phyloP scores from a whole-genome alignment of 164 flowering plant genomes.

The Stephania cephalantha region DNA sequence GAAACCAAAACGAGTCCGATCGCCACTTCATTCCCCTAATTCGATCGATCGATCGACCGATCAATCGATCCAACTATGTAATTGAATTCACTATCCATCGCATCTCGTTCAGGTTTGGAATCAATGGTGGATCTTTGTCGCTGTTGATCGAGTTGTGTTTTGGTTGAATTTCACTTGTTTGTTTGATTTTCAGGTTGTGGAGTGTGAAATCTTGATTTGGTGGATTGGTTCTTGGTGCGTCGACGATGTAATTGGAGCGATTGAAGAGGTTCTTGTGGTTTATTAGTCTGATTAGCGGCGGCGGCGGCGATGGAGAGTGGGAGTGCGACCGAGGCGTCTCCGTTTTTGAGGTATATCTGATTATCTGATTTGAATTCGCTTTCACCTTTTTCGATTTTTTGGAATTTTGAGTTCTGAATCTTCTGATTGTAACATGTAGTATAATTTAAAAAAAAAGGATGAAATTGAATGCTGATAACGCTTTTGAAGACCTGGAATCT shows the following conservation, averaged over 20 bases:
- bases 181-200: neutral
- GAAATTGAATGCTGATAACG: neutral
- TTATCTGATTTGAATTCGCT: neutral
- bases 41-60: neutral
- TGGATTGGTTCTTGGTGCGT: neutral
- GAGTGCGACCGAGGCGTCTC: conserved; percentile 9
- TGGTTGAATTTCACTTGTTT: neutral
- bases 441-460: neutral
- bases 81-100: neutral
- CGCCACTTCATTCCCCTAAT: neutral
- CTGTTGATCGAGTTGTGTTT: neutral
- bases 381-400: neutral
- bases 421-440: neutral
- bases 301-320: conserved; percentile 20
- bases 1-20: neutral
- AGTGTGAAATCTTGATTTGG: neutral
- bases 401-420: neutral
- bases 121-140: neutral
- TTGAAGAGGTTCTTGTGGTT: neutral
- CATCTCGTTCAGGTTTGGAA: neutral
- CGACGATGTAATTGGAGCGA: neutral
- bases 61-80: neutral
- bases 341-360: conserved; percentile 13
- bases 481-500: neutral
- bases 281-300: neutral